Evolutionary conservation across 75 land plant genomes (phyloP).

Genomic region (Cunninghamia lanceolata): DNA sequence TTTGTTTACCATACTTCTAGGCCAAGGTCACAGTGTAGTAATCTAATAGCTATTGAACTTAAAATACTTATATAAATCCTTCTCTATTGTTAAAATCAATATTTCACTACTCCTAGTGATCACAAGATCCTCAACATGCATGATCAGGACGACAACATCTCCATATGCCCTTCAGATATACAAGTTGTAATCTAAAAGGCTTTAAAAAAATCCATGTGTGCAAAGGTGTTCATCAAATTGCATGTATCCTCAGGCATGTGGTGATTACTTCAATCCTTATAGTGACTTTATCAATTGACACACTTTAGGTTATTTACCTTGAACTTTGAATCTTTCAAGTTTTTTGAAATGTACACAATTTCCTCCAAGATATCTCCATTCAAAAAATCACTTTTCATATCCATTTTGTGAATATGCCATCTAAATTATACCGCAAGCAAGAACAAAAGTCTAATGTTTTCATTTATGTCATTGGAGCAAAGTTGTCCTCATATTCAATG

Average conservation of each 20-base stretch:
- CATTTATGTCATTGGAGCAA: neutral
- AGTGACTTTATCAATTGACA: neutral
- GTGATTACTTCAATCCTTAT: conserved; percentile 10
- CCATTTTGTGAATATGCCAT: conserved; percentile 16
- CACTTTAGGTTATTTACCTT: no score
- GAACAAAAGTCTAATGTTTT: neutral
- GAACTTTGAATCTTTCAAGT: neutral
- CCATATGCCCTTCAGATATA: neutral
- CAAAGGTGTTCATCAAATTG: no score
- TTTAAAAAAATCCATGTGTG: neutral
- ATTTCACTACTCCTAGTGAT: neutral
- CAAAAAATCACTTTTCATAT: no score
- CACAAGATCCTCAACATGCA: neutral
- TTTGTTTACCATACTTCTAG: conserved; percentile 4
- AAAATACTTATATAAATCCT: neutral
- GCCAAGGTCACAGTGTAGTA: neutral
- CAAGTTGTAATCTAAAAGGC: neutral
- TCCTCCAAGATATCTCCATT: neutral
- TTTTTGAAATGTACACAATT: neutral
- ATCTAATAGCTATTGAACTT: neutral
- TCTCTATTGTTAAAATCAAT: neutral
- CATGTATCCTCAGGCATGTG: neutral
- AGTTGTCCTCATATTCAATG: conserved; percentile 2
- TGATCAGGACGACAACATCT: neutral
- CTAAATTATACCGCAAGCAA: neutral